A percentile compares a stretch with the other conserved stretches of the same genome.
These are phyloP conservation scores for Chlamydomonas urium DNA, from an alignment of 139 green algal genomes.

Conservation along the genomic window DNA sequence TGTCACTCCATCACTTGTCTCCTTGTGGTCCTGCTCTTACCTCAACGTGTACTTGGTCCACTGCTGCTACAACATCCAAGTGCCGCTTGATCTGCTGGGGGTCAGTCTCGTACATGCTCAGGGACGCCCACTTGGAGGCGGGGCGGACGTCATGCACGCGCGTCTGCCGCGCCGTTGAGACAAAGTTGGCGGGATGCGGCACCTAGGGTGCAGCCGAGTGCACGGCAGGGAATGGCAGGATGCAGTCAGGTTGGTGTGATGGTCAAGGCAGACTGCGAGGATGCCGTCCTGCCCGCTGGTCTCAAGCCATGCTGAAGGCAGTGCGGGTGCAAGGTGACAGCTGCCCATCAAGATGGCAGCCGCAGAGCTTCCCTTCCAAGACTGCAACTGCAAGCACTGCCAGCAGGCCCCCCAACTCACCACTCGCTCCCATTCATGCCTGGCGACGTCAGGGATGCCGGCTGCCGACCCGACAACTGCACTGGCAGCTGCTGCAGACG, in stretches of 20 bases:
- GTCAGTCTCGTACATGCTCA: constrained; percentile 33
- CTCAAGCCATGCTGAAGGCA: no score
- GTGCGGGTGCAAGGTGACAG: no score
- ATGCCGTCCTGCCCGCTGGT: no score
- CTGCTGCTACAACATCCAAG: constrained; percentile 18
- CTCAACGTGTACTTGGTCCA: constrained; percentile 14
- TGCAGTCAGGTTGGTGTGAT: no score
- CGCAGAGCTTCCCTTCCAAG: no score
- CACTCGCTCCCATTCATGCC: constrained; percentile 13
- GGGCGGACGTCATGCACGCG: constrained; percentile 19
- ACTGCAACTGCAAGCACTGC: no score
- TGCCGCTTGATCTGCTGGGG: constrained; percentile 27
- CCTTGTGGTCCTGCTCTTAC: background rate
- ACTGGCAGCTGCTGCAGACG: background rate
- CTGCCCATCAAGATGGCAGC: no score
- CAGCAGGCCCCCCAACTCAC: no score
- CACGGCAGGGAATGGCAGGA: no score
- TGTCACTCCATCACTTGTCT: no score
- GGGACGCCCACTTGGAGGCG: constrained; percentile 11
- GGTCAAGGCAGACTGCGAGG: no score
- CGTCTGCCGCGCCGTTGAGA: constrained; percentile 2
- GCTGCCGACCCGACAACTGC: background rate
- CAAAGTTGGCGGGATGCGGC: constrained; percentile 16
- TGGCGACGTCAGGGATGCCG: background rate
- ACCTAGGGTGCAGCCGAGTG: no score